Evolutionary conservation across 2,329 filamentous ascomycete species (phyloP).

Genomic region (Laburnicola sp.): DNA sequence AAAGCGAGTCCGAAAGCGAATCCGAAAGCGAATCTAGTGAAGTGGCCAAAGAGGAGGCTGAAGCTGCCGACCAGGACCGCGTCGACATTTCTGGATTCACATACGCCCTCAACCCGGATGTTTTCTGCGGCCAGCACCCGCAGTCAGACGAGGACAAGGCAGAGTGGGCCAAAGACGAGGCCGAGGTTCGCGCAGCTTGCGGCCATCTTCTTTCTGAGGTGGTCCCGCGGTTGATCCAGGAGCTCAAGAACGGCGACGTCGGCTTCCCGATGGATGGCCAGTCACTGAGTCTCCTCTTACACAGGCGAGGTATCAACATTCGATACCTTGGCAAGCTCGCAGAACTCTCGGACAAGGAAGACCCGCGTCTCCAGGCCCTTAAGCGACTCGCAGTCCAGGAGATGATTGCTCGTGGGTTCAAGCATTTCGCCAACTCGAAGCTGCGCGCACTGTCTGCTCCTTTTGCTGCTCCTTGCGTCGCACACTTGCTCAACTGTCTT

Average conservation of each 20-base stretch:
- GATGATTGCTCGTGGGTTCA: slow-evolving; percentile 94
- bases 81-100: slow-evolving; percentile 87
- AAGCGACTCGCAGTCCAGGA: slow-evolving; percentile 80
- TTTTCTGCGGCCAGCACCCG: slow-evolving; percentile 88
- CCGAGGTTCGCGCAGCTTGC: slow-evolving; percentile 83
- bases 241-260: slow-evolving; percentile 88
- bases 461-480: slow-evolving; percentile 75
- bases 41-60: slow-evolving; percentile 42
- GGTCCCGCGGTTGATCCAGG: slow-evolving; percentile 82
- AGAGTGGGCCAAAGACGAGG: slow-evolving; percentile 80
- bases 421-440: slow-evolving; percentile 82
- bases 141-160: slow-evolving; percentile 89
- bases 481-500: slow-evolving; percentile 92
- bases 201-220: slow-evolving; percentile 73
- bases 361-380: slow-evolving; percentile 74
- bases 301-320: slow-evolving; percentile 97
- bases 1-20: too few species aligned
- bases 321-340: slow-evolving; percentile 90
- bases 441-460: slow-evolving; percentile 77
- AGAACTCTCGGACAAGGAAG: slow-evolving; percentile 60
- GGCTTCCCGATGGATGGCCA: slow-evolving; percentile 99
- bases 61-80: slow-evolving; percentile 59
- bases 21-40: slow-evolving; percentile 25
- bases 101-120: slow-evolving; percentile 90
- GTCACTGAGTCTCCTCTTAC: slow-evolving; percentile 82